These are phyloP conservation scores for Aurantiochytrium sp. DNA, from an alignment of 108 stramenopile species.

Conservation along the genomic window DNA sequence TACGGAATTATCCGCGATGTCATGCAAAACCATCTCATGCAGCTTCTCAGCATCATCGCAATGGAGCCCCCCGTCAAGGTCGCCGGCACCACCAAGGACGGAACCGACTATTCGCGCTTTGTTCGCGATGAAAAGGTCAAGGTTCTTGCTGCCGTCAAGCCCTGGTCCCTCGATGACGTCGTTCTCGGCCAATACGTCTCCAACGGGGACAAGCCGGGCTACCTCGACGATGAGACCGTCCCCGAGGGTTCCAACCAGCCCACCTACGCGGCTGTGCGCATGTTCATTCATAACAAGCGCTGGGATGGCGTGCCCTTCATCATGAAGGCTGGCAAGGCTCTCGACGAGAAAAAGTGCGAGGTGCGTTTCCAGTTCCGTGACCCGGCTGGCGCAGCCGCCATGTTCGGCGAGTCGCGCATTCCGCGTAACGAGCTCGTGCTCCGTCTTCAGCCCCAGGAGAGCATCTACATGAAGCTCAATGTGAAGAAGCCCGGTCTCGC, in stretches of 20 bases:
- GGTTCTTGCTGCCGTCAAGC: constrained; percentile 69
- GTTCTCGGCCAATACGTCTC: constrained; percentile 90
- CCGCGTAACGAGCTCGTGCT: constrained; percentile 91
- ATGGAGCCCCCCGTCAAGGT: constrained; percentile 45
- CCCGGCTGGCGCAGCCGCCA: constrained; percentile 46
- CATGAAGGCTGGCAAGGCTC: constrained; percentile 90
- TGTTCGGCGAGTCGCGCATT: constrained; percentile 49
- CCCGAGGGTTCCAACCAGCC: constrained; percentile 69
- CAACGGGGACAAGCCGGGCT: constrained; percentile 63
- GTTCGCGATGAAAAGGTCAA: constrained; percentile 89
- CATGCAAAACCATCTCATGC: constrained; percentile 60
- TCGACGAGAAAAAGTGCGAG: constrained; percentile 90
- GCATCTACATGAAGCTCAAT: constrained; percentile 70
- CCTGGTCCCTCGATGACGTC: constrained; percentile 66
- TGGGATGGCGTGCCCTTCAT: constrained; percentile 96
- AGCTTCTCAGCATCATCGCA: constrained; percentile 56
- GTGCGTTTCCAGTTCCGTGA: constrained; percentile 87
- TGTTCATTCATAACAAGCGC: constrained; percentile 80
- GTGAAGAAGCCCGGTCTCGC: constrained; percentile 46
- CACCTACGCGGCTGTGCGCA: constrained; percentile 75
- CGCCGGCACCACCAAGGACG: constrained; percentile 4
- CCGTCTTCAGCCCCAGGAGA: constrained; percentile 76
- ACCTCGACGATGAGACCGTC: constrained; percentile 69
- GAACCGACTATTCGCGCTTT: constrained; percentile 43
- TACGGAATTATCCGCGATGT: constrained; percentile 59